phyloP scores from a whole-genome alignment of 805 yeast genomes.

The Nakazawaea ishiwadae region DNA sequence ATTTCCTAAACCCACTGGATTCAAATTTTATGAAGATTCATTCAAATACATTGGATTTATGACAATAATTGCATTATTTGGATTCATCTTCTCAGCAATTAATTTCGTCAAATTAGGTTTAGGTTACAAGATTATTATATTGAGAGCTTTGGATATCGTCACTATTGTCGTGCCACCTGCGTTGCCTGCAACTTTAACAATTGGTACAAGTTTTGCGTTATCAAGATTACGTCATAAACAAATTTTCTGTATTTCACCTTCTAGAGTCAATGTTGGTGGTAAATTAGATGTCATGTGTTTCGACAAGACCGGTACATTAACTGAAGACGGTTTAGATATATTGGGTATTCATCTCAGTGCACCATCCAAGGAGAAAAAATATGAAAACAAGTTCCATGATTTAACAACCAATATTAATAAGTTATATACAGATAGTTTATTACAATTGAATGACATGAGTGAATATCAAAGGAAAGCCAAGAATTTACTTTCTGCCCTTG shows the following conservation, averaged over 20 bases:
- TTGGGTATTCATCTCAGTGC: constrained; percentile 44
- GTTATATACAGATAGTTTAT: constrained; percentile 34
- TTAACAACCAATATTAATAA: constrained; percentile 33
- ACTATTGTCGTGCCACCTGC: constrained; percentile 99
- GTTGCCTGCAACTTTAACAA: constrained; percentile 92
- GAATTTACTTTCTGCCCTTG: constrained; percentile 40
- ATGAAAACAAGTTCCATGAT: constrained; percentile 22
- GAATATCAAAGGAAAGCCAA: constrained; percentile 23
- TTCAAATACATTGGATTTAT: constrained; percentile 94
- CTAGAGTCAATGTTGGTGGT: constrained; percentile 94
- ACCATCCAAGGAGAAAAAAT: constrained; percentile 23
- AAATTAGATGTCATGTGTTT: constrained; percentile 86
- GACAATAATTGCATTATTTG: constrained; percentile 79
- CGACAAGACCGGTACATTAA: constrained; percentile 96
- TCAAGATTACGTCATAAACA: constrained; percentile 61
- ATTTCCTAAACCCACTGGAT: constrained; percentile 91
- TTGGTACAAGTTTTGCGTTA: constrained; percentile 92
- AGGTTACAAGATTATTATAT: constrained; percentile 61
- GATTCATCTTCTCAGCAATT: constrained; percentile 78
- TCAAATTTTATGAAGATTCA: constrained; percentile 90
- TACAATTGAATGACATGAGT: constrained; percentile 19
- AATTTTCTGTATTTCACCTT: constrained; percentile 90
- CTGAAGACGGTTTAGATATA: constrained; percentile 94
- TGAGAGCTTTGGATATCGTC: constrained; percentile 88
- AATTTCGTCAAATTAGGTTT: constrained; percentile 78